Evolutionary conservation across 1,139 yeast species (phyloP).

Genomic region (Pichia cactophila): DNA sequence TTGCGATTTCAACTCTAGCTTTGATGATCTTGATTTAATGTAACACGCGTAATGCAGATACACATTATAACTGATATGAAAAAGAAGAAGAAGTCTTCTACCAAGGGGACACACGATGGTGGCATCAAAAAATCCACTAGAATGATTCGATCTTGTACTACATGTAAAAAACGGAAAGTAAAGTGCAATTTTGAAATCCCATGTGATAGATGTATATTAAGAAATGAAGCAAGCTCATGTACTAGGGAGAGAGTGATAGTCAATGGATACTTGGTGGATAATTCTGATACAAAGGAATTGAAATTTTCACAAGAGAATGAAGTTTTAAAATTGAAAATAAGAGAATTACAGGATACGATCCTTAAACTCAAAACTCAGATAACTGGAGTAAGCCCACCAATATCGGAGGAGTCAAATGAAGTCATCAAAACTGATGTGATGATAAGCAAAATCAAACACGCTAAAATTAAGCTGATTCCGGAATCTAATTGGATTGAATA

Average conservation of each 20-base stretch:
- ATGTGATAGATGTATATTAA: conserved; percentile 28
- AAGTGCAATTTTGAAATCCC: conserved; percentile 31
- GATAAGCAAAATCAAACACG: neutral
- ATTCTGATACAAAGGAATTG: conserved; percentile 18
- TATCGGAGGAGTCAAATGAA: neutral
- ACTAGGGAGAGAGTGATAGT: conserved; percentile 25
- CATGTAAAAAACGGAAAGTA: conserved; percentile 28
- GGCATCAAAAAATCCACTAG: conserved; percentile 22
- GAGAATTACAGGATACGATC: conserved; percentile 21
- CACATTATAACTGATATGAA: neutral
- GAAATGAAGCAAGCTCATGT: conserved; percentile 27
- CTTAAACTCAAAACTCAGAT: conserved; percentile 11
- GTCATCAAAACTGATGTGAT: neutral
- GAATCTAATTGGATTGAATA: conserved; percentile 19
- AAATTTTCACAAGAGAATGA: conserved; percentile 25
- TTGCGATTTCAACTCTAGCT: no score
- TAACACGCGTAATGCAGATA: neutral
- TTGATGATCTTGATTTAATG: no score
- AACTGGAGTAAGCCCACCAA: neutral
- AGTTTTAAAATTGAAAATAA: conserved; percentile 22
- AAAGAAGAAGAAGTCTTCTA: neutral
- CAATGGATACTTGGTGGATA: conserved; percentile 23
- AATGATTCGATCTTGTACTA: conserved; percentile 26
- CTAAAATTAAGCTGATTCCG: neutral
- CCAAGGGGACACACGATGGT: neutral